Conservation (phyloP, 2,329 filamentous ascomycete genomes). For the Alternaria brassicae region DNA sequence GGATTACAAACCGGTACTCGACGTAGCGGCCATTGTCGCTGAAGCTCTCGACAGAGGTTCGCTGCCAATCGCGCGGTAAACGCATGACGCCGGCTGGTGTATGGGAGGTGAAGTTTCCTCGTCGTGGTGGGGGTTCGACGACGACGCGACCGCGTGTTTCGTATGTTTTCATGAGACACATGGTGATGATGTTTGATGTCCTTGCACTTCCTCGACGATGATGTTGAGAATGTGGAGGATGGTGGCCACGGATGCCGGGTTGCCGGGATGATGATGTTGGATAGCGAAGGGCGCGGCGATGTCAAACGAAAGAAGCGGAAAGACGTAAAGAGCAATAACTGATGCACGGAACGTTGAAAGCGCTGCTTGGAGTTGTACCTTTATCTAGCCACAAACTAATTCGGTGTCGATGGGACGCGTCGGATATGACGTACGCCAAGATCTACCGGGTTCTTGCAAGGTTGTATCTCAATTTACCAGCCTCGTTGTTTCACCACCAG, state of each 20-base stretch:
- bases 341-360: not conserved
- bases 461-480: slow-evolving; percentile 9
- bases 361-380: not conserved
- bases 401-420: not conserved
- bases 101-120: slow-evolving; percentile 44
- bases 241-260: not conserved
- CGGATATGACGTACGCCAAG: slow-evolving; percentile 22
- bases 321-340: not conserved
- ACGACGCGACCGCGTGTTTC: slow-evolving; percentile 37
- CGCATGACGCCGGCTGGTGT: slow-evolving; percentile 44
- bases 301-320: not conserved
- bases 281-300: not conserved
- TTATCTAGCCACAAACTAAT: not conserved
- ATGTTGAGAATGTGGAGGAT: not conserved
- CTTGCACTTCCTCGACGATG: not conserved
- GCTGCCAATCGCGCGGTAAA: slow-evolving; percentile 42
- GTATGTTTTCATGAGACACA: slow-evolving; percentile 46
- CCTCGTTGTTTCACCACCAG: not conserved
- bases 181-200: slow-evolving; percentile 14
- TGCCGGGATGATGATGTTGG: slow-evolving; percentile 7
- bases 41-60: slow-evolving; percentile 20
- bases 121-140: slow-evolving; percentile 41
- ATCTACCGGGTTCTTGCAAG: slow-evolving; percentile 14
- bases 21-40: slow-evolving; percentile 30
- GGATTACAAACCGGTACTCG: slow-evolving; percentile 27